phyloP scores from a whole-genome alignment of 805 yeast genomes.

The Lipomyces lipofer region DNA sequence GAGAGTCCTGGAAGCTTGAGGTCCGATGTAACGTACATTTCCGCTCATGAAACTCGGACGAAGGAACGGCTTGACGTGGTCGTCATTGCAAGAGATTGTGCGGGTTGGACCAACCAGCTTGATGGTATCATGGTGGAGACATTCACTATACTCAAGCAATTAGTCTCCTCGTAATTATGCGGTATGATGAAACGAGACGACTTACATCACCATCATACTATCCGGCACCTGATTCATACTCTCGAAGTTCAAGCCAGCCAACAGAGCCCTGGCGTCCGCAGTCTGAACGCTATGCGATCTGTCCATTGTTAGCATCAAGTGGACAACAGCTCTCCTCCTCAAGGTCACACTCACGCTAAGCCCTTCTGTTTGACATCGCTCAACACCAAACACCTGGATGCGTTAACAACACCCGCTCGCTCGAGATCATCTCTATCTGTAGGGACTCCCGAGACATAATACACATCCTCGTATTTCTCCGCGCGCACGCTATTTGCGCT shows the following conservation, averaged over 20 bases:
- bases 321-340: too few species aligned
- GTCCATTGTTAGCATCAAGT: not conserved
- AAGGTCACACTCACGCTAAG: too few species aligned
- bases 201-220: conserved; percentile 11
- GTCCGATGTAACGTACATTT: not conserved
- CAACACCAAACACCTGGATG: conserved; percentile 12
- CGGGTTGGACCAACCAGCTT: conserved; percentile 19
- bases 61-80: conserved; percentile 13
- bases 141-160: too few species aligned
- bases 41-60: conserved; percentile 25
- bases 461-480: conserved; percentile 8
- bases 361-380: conserved; percentile 5
- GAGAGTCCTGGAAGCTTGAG: too few species aligned
- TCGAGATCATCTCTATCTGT: conserved; percentile 15
- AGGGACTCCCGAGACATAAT: conserved; percentile 13
- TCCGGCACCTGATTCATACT: conserved; percentile 11
- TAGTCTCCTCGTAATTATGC: too few species aligned
- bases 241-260: conserved; percentile 14
- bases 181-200: not conserved
- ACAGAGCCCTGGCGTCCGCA: conserved; percentile 13
- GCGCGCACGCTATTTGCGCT: not conserved
- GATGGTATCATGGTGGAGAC: conserved; percentile 16
- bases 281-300: conserved; percentile 2
- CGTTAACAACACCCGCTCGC: conserved; percentile 8
- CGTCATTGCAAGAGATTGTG: conserved; percentile 10